phyloP scores from a whole-genome alignment of 148 eudicot species.

The Salicornia ramosissima region DNA sequence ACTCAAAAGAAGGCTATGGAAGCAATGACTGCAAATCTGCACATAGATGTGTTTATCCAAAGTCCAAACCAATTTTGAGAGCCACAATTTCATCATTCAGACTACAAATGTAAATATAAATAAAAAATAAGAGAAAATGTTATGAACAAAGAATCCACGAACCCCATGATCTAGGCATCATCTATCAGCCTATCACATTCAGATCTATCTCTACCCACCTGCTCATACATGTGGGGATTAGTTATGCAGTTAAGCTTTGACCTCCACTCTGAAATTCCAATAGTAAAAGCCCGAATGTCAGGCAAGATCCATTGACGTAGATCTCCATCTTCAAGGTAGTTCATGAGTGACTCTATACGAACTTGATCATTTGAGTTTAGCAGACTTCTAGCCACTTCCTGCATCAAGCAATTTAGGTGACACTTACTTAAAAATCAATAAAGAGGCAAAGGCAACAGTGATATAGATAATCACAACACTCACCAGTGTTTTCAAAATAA shows the following conservation, averaged over 20 bases:
- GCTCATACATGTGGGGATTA: constrained; percentile 62
- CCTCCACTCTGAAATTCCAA: constrained; percentile 60
- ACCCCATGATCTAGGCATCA: not conserved
- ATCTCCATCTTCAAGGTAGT: constrained; percentile 72
- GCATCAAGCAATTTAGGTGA: constrained; percentile 13
- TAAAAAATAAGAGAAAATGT: not conserved
- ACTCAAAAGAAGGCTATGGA: no score
- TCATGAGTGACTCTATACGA: constrained; percentile 53
- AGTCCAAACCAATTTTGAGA: not conserved
- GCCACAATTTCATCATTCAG: not conserved
- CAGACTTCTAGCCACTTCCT: constrained; percentile 44
- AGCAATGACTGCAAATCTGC: no score
- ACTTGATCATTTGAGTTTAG: constrained; percentile 39
- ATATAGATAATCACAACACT: no score
- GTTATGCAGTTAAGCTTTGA: constrained; percentile 70
- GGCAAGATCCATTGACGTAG: constrained; percentile 63
- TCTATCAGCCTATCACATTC: not conserved
- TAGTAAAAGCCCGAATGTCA: constrained; percentile 52
- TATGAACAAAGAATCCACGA: not conserved
- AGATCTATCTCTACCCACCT: constrained; percentile 40
- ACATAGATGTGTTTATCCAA: no score
- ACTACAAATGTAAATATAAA: not conserved
- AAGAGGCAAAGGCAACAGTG: no score
- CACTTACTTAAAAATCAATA: not conserved
- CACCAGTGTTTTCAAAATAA: no score